Percentiles rank a stretch among this genome's conserved stretches.
Evolutionary conservation across 2,329 filamentous ascomycete species (phyloP).

Genomic region (Claviceps lovelessii): DNA sequence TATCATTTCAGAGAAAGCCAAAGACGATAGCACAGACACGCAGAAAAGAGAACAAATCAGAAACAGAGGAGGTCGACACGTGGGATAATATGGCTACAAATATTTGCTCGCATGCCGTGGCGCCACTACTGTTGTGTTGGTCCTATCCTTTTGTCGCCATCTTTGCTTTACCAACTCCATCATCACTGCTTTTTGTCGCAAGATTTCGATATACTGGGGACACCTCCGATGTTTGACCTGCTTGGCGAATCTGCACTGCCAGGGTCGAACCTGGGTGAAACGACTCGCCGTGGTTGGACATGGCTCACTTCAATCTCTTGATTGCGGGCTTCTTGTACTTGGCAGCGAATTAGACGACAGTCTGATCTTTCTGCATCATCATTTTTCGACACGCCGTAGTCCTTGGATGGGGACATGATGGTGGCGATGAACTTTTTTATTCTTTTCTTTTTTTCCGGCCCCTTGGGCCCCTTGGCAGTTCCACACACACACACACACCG

Average conservation of each 20-base stretch:
- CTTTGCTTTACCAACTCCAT: not conserved
- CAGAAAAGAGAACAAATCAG: constrained; percentile 11
- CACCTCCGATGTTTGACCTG: not conserved
- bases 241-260: not conserved
- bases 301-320: not conserved
- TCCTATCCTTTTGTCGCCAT: not conserved
- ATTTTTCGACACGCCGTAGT: not conserved
- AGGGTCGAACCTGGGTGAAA: not conserved
- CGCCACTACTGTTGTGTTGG: constrained; percentile 24
- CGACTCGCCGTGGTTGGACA: not conserved
- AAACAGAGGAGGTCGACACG: constrained; percentile 24
- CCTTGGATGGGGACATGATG: not conserved
- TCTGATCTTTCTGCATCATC: not conserved
- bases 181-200: not conserved
- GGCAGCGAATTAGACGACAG: not conserved
- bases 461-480: not conserved
- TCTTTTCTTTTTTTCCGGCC: too few relatives aligned
- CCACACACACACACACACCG: not conserved
- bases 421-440: not conserved
- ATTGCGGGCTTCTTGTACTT: not conserved
- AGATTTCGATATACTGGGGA: not conserved
- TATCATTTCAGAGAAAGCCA: constrained; percentile 17
- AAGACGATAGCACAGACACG: constrained; percentile 57
- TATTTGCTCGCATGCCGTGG: constrained; percentile 6
- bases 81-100: constrained; percentile 15